Conservation (phyloP, 306 rosid genomes). For the Cicer chorassanicum region DNA sequence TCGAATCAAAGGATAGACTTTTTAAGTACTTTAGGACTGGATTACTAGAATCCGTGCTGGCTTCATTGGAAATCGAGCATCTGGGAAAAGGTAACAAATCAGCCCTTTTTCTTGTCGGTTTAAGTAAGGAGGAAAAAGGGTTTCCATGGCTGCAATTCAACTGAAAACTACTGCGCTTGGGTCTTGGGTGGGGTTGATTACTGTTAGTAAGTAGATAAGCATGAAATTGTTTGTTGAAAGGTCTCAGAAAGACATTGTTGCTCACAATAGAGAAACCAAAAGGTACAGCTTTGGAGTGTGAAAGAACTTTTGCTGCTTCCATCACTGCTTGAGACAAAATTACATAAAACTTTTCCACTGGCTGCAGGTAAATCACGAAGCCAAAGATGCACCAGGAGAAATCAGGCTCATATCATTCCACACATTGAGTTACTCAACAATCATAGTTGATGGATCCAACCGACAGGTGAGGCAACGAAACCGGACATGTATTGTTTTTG, state of each 20-base stretch:
- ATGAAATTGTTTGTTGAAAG: constrained; percentile 59
- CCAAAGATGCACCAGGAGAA: neutral
- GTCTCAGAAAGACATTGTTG: constrained; percentile 59
- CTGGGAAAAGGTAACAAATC: constrained; percentile 46
- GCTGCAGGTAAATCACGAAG: neutral
- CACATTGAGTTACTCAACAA: constrained; percentile 29
- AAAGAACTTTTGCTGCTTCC: constrained; percentile 65
- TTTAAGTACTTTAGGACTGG: constrained; percentile 56
- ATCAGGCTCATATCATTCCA: constrained; percentile 32
- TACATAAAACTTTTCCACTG: neutral
- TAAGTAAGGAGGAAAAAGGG: constrained; percentile 36
- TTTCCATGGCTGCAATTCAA: constrained; percentile 39
- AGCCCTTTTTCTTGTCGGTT: constrained; percentile 46
- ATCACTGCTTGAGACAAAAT: constrained; percentile 43
- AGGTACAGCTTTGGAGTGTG: constrained; percentile 56
- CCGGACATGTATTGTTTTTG: neutral
- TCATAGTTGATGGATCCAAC: constrained; percentile 31
- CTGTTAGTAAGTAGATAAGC: constrained; percentile 30
- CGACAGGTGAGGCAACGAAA: constrained; percentile 7
- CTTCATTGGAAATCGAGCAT: constrained; percentile 57
- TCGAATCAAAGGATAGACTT: constrained; percentile 59
- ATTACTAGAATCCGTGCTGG: constrained; percentile 58
- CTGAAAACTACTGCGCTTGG: constrained; percentile 42
- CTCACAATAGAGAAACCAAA: constrained; percentile 45
- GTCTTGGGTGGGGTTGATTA: constrained; percentile 45